Base-by-base conservation (phyloP, 2,329 filamentous ascomycete genomes). In the Diaporthe longicolla region DNA sequence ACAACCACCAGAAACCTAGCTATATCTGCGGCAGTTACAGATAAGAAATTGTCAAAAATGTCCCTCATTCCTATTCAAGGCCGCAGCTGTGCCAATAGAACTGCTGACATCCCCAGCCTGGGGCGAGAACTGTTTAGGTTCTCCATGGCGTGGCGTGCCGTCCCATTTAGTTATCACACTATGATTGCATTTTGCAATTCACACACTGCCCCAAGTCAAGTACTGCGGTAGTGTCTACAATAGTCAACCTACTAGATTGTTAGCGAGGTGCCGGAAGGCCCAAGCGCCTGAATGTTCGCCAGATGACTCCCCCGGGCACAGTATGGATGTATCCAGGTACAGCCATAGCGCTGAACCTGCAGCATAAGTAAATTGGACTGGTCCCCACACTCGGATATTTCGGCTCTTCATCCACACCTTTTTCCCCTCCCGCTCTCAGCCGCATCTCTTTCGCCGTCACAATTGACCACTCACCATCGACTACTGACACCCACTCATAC, bases 301-400 rank as follows among this genome's bases (percentile, higher is more conserved):
- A 19, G 57, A 61, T 61, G 57, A 61, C 57, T 61, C 57, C 43
- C 11, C 57, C 35, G 35, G 57, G 57, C 35, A 61, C 35, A n/a
- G 35, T n/a, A 37, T 5, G 19, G 13, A 61, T 1, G 7, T 17
- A 40, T 13, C 21, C n/a, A 43, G 2, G 7, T 17, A 59, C 32
- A 10, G 21, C 1, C 17, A 24, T 37, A 24, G 55, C 32, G 11
- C 57, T 17, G 57, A 59, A 59, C 13, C 57, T 21, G 4, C n/a
- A n/a, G 8, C 37, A 43, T 40, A 61, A 10, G 43, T 43, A 61
- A 10, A 61, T 43, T 40, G 37, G 37, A 3, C 35, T 24, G 4
- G 3, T 43, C 57, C 57, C 57, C 35, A 10, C 57, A 40, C 57
- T 43, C 57, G 13, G 35, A 11, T 24, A 43, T 61, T 61, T 24